phyloP scores from a whole-genome alignment of 2,329 filamentous ascomycete genomes.

The Leptosphaerulina australis region DNA sequence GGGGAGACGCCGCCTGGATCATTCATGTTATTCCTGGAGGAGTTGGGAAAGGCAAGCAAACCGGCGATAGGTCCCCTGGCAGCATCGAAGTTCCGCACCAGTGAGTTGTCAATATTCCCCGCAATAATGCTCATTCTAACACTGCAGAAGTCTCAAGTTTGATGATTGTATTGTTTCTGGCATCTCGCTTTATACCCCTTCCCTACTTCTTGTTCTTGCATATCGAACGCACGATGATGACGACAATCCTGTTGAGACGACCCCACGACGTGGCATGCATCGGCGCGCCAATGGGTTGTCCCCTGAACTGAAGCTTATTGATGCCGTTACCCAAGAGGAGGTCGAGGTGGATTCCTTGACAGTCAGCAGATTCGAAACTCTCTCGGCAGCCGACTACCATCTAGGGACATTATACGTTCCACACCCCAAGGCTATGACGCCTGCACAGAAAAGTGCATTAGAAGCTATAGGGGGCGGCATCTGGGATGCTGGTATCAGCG shows the following conservation, averaged over 20 bases:
- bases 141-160: slow-evolving; percentile 70
- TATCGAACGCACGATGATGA: slow-evolving; percentile 79
- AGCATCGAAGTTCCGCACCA: slow-evolving; percentile 91
- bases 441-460: slow-evolving; percentile 73
- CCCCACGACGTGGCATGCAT: slow-evolving; percentile 68
- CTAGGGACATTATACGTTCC: slow-evolving; percentile 80
- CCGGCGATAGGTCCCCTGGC: slow-evolving; percentile 73
- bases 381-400: slow-evolving; percentile 91
- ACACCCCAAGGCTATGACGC: slow-evolving; percentile 64
- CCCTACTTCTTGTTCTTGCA: slow-evolving; percentile 86
- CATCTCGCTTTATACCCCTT: slow-evolving; percentile 94
- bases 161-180: slow-evolving; percentile 97
- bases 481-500: slow-evolving; percentile 90
- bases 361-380: slow-evolving; percentile 82
- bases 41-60: slow-evolving; percentile 67
- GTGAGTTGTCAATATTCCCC: slow-evolving; percentile 59
- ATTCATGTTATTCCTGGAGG: slow-evolving; percentile 84
- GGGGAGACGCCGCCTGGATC: slow-evolving; percentile 96
- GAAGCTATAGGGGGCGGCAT: slow-evolving; percentile 79
- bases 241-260: slow-evolving; percentile 63
- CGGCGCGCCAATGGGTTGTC: slow-evolving; percentile 79
- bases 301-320: slow-evolving; percentile 89
- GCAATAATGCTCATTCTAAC: slow-evolving; percentile 27
- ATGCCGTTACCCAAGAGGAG: slow-evolving; percentile 81
- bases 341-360: slow-evolving; percentile 85